Evolutionary conservation across 768 basidiomycete genomes (phyloP), one percentile per base, ranked within the genome.

Genomic region (Lyophyllum decastes): DNA sequence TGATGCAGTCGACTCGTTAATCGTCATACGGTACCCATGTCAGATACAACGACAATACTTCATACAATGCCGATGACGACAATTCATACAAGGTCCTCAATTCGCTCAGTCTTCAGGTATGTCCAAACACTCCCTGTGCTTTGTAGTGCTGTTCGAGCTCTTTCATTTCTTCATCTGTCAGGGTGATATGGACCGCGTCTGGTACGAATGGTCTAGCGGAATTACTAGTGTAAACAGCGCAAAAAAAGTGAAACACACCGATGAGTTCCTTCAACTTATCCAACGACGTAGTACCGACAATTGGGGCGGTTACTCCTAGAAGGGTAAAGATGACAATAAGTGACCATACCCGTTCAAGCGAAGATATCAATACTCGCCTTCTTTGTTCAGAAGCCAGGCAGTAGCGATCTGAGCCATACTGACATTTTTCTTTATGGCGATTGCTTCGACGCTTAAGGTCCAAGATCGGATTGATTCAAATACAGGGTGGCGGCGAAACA

Each of bases 321-420:
- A n/a, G n/a, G 49, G 46, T 47, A 16, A 1, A n/a, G n/a, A n/a
- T n/a, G n/a, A n/a, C n/a, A n/a, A 19, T n/a, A 30, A 30, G 30
- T 10, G n/a, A 50, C 24, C 5, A 17, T 25, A 25, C 3, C 14
- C 24, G 2, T 5, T 16, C 16, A 2, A 11, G 4, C 25, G 14
- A 27, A 3, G 46, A 47, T 11, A 45, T 25, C 0, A 17, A 30
- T 25, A 19, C 46, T 25, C 46, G 65, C 71, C 70, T 46, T 70
- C 72, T 63, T 82, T 82, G 25, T 65, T 46, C 40, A 78, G 53
- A 0, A 67, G 66, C 80, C 80, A 81, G 2, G 79, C 78, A n/a
- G 84, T 61, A 8, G 82, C 74, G 12, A 85, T 70, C 59, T 84
- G 82, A 0, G 84, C 82, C 86, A 88, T 88, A 30, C 73, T 78